Evolutionary conservation across 164 flowering plant species (phyloP), one percentile per base, ranked within the genome.

Genomic region (Tinospora cordifolia): DNA sequence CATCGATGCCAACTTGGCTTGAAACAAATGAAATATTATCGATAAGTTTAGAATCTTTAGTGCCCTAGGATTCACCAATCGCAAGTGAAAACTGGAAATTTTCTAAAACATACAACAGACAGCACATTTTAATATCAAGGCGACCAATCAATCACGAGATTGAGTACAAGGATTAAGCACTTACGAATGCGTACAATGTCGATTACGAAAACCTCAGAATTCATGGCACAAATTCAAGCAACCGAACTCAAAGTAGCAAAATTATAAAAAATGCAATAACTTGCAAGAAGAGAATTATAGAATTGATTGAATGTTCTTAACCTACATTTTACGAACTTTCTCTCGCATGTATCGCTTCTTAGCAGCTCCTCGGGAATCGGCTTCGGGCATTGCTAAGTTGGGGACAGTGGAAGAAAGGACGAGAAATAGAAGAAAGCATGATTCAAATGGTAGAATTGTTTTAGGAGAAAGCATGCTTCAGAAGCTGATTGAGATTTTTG

Each of bases 291-390:
- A 44, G 1, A 44, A 44, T 44, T 44, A 30, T 41, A 8, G 46
- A 44, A 44, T 44, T 44, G 47, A 44, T 44, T 7, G 14, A 9
- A 14, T 46, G 8, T 30, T 25, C 27, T 34, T 17, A 15, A 75
- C 88, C 78, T 77, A 92, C 98, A 92, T 92, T 41, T 81, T 69
- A 47, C 90, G 85, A 72, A 88, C 98, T 82, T 88, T 88, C 69
- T 87, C 87, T 69, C 88, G 83, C 91, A 92, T 77, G 36, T 74
- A 81, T 58, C 41, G 79, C 81, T 78, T 92, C 83, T 81, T 86
- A 12, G 88, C 82, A 8, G 77, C 78, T 72, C 67, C 79, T 59
- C 70, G 79, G 24, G 70, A 49, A 76, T 84, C 84, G 19, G 70
- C 36, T 7, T 74, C 74, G 6, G 88, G 80, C 49, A 69, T 21